Percentiles rank a stretch among this genome's conserved stretches.
Evolutionary conservation across 768 basidiomycete genomes (phyloP).

Genomic region (Coprinellus micaceus): DNA sequence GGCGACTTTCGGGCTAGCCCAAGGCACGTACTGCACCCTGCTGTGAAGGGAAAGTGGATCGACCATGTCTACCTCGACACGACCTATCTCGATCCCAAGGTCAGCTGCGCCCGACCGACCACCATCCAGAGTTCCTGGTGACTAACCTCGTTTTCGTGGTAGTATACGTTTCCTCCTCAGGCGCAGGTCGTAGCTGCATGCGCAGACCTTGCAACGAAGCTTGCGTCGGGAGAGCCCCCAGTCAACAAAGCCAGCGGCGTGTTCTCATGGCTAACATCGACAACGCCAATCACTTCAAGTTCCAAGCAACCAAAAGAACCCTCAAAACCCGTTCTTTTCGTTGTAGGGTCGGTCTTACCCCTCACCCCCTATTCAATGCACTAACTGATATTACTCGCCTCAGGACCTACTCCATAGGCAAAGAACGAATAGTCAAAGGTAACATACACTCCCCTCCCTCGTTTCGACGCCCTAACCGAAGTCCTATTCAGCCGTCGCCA

Average conservation of each 20-base stretch:
- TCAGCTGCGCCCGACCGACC: slow-evolving; percentile 15
- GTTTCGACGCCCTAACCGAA: background rate
- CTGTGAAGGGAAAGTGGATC: slow-evolving; percentile 73
- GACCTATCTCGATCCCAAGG: slow-evolving; percentile 90
- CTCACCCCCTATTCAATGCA: background rate
- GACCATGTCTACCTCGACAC: slow-evolving; percentile 94
- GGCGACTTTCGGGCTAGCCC: slow-evolving; percentile 94
- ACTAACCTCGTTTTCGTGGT: slow-evolving; percentile 4
- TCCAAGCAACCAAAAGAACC: slow-evolving; percentile 25
- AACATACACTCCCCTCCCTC: background rate
- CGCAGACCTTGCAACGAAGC: slow-evolving; percentile 68
- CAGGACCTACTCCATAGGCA: slow-evolving; percentile 96
- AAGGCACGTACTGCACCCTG: slow-evolving; percentile 79
- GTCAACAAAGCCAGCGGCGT: slow-evolving; percentile 37
- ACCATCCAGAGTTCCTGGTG: background rate
- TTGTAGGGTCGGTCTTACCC: slow-evolving; percentile 59
- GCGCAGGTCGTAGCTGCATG: slow-evolving; percentile 92
- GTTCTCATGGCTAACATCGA: slow-evolving; percentile 46
- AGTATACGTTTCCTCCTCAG: slow-evolving; percentile 96
- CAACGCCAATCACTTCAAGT: no score
- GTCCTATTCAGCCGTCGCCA: slow-evolving; percentile 65
- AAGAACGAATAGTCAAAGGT: slow-evolving; percentile 98
- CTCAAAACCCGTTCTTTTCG: slow-evolving; percentile 45
- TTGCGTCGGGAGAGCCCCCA: slow-evolving; percentile 42
- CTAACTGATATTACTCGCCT: background rate